These are phyloP conservation scores for Filobasidium floriforme DNA, from an alignment of 768 basidiomycete species.

Conservation along the genomic window DNA sequence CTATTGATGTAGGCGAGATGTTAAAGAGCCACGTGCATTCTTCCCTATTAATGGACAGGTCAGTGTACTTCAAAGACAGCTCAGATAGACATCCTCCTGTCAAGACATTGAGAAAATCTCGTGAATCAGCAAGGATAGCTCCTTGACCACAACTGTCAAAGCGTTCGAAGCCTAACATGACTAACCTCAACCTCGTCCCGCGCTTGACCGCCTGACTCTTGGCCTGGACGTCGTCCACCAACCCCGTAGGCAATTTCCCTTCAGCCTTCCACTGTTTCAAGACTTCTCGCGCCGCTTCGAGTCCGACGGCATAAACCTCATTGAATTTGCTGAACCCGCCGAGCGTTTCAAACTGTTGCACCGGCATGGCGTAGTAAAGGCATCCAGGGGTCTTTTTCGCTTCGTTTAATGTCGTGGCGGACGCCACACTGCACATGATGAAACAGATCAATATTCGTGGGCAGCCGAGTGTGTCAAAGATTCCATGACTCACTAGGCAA, in stretches of 20 bases:
- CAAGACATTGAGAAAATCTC: not conserved
- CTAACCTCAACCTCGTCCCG: conserved; percentile 18
- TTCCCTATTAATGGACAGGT: too few species aligned
- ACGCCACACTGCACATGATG: conserved; percentile 76
- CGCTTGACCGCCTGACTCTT: conserved; percentile 17
- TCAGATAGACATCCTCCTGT: conserved; percentile 1
- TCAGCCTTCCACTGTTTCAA: conserved; percentile 73
- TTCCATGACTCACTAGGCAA: conserved; percentile 71
- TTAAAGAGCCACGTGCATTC: too few species aligned
- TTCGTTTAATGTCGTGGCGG: conserved; percentile 87
- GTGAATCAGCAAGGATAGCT: too few species aligned
- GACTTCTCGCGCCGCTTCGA: conserved; percentile 62
- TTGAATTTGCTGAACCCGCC: conserved; percentile 76
- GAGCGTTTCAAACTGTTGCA: conserved; percentile 87
- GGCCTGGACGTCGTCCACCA: conserved; percentile 48
- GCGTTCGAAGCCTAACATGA: too few species aligned
- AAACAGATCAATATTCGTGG: too few species aligned
- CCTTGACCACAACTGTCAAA: too few species aligned
- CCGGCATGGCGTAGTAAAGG: conserved; percentile 89
- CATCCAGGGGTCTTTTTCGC: conserved; percentile 85
- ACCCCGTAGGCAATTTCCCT: conserved; percentile 68
- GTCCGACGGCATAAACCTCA: conserved; percentile 77
- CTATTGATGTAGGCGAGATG: too few species aligned
- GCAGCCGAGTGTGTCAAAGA: too few species aligned
- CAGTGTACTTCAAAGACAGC: too few species aligned